A percentile compares a stretch with the other conserved stretches of the same genome.
Conservation (phyloP, 176 grass and related monocot genomes). For the Alopecurus myosuroides region DNA sequence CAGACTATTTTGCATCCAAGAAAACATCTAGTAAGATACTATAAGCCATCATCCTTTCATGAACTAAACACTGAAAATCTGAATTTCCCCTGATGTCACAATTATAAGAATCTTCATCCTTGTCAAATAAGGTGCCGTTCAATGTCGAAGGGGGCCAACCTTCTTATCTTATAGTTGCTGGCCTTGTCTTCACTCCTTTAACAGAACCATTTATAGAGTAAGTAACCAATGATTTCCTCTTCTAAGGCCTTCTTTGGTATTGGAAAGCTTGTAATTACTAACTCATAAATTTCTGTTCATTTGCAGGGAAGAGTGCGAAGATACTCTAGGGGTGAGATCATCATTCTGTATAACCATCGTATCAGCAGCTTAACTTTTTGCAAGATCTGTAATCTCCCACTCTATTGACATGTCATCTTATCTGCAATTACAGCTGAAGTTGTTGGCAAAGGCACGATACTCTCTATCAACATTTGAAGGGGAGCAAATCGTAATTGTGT, state of each 20-base stretch:
- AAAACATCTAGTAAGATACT: slow-evolving; percentile 70
- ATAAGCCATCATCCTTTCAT: neutral
- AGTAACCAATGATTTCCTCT: slow-evolving; percentile 26
- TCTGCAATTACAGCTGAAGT: slow-evolving; percentile 57
- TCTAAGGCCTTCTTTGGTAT: slow-evolving; percentile 20
- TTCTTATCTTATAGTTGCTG: slow-evolving; percentile 91
- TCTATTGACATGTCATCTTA: slow-evolving; percentile 10
- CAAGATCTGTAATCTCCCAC: slow-evolving; percentile 6
- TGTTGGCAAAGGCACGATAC: slow-evolving; percentile 91
- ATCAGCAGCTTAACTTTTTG: slow-evolving; percentile 13
- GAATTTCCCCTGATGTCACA: slow-evolving; percentile 8
- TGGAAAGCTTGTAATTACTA: slow-evolving; percentile 15
- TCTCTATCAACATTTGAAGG: slow-evolving; percentile 81
- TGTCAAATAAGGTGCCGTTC: slow-evolving; percentile 72
- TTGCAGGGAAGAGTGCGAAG: slow-evolving; percentile 87
- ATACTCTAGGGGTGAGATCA: slow-evolving; percentile 82
- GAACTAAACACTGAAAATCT: slow-evolving; percentile 6
- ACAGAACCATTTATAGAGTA: slow-evolving; percentile 95
- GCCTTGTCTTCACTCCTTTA: slow-evolving; percentile 97
- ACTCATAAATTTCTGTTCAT: slow-evolving; percentile 28
- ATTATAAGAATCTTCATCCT: slow-evolving; percentile 23
- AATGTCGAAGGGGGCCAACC: slow-evolving; percentile 79
- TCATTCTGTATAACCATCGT: slow-evolving; percentile 29
- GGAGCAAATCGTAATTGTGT: slow-evolving; percentile 92
- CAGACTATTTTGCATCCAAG: slow-evolving; percentile 68